Evolutionary conservation across 345 rosid genomes (phyloP).

Genomic region (Euclidium syriacum): DNA sequence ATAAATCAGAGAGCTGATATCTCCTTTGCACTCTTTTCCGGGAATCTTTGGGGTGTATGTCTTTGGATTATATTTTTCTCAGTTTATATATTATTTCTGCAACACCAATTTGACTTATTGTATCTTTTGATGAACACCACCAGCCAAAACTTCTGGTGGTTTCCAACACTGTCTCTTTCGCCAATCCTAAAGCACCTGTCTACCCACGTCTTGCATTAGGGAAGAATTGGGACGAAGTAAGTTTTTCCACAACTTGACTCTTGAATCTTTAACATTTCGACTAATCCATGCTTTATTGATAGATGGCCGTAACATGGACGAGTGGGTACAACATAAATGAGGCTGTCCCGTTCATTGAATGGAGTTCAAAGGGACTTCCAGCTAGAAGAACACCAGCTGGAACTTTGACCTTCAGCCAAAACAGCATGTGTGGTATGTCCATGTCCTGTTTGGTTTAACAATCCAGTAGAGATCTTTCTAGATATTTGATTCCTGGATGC

Average conservation of each 20-base stretch:
- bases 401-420: conserved; percentile 60
- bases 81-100: not conserved
- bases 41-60: conserved; percentile 56
- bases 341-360: conserved; percentile 72
- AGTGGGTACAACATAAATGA: conserved; percentile 80
- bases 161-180: conserved; percentile 56
- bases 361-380: conserved; percentile 51
- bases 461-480: not conserved
- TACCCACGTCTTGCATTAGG: conserved; percentile 93
- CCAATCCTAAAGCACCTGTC: conserved; percentile 78
- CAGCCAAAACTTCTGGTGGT: conserved; percentile 81
- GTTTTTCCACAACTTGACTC: conserved; percentile 23
- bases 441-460: conserved; percentile 1
- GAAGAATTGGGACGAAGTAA: conserved; percentile 88
- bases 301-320: conserved; percentile 98
- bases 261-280: too few species aligned
- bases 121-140: conserved; percentile 26
- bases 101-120: conserved; percentile 17
- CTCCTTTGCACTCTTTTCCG: conserved; percentile 75
- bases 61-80: not conserved
- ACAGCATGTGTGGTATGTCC: conserved; percentile 91
- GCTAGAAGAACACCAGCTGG: conserved; percentile 65
- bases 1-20: conserved; percentile 93
- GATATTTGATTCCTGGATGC: conserved; percentile 5
- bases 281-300: conserved; percentile 10